These are phyloP conservation scores for Abelmoschus esculentus DNA, from an alignment of 345 rosid genomes.

Conservation along the genomic window DNA sequence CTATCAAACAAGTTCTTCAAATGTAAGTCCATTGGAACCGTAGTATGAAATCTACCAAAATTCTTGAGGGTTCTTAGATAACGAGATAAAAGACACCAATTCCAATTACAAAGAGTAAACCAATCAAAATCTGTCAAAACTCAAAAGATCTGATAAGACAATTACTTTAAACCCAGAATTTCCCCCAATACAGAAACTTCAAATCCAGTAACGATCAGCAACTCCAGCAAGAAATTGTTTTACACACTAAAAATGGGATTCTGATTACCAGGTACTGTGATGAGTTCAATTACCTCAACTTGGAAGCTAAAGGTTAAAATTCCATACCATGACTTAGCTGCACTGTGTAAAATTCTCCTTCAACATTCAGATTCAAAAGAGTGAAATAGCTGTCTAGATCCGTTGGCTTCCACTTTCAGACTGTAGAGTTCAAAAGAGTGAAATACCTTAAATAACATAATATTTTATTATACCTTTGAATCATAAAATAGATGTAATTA, in stretches of 20 bases:
- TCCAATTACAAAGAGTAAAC: conserved; percentile 3
- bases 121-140: too few relatives aligned
- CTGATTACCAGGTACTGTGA: too few relatives aligned
- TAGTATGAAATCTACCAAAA: conserved; percentile 14
- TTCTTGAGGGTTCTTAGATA: neutral
- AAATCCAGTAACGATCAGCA: neutral
- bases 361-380: conserved; percentile 3
- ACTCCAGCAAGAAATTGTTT: too few relatives aligned
- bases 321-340: neutral
- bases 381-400: conserved; percentile 6
- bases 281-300: too few relatives aligned
- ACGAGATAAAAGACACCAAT: neutral
- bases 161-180: too few relatives aligned
- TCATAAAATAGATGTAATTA: too few relatives aligned
- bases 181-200: too few relatives aligned
- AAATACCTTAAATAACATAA: too few relatives aligned
- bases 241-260: too few relatives aligned
- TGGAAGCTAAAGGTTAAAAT: too few relatives aligned
- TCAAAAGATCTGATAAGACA: too few relatives aligned
- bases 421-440: neutral
- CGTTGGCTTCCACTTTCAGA: neutral
- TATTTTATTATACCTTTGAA: too few relatives aligned
- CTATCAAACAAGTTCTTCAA: conserved; percentile 58
- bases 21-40: conserved; percentile 50
- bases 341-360: neutral